Evolutionary conservation across 257 asterid genomes (phyloP), one percentile per base, ranked within the genome.

Genomic region (Asclepias syriaca): DNA sequence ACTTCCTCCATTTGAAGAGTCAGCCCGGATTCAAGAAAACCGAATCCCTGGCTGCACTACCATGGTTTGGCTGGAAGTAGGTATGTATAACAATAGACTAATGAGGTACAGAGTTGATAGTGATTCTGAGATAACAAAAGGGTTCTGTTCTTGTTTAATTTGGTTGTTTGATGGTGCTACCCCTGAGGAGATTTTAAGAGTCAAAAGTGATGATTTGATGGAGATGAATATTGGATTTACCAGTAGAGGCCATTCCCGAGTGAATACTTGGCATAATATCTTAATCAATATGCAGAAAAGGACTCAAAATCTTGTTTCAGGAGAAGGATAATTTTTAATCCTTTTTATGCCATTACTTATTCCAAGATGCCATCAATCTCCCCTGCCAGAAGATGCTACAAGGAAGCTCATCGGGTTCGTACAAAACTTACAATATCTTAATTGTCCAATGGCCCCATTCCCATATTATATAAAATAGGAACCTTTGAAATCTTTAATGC

Each of bases 251-350:
- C 83, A 65, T 45, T 90, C 96, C 0, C 85, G 98, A 80, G 90
- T 87, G n/a, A 92, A 92, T 70, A 82, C 89, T 53, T 92, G 98
- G 98, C 90, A 90, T 75, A 90, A 85, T 82, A 90, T 92, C 72
- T 79, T 92, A 80, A 72, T 81, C 39, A 77, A 87, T 55, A 88
- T 92, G 90, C 96, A 90, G 87, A 85, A 74, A 48, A 85, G 88
- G 84, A 87, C 96, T 48, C 72, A 72, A 67, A 80, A 60, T 75
- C 82, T 87, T 75, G 82, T 82, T 7, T 22, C 88, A 77, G 76
- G 77, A 82, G 37, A 80, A 73, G 72, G 68, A 71, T 4, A 29
- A 59, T 48, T 65, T 65, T 71, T 66, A 70, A 43, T 13, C 70
- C 79, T 64, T 29, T 29, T 11, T 69, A 77, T n/a, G 27, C 71